Percentiles rank a stretch among this genome's conserved stretches.
These are phyloP conservation scores for Dimocarpus longan DNA, from an alignment of 345 rosid species.

Conservation along the genomic window DNA sequence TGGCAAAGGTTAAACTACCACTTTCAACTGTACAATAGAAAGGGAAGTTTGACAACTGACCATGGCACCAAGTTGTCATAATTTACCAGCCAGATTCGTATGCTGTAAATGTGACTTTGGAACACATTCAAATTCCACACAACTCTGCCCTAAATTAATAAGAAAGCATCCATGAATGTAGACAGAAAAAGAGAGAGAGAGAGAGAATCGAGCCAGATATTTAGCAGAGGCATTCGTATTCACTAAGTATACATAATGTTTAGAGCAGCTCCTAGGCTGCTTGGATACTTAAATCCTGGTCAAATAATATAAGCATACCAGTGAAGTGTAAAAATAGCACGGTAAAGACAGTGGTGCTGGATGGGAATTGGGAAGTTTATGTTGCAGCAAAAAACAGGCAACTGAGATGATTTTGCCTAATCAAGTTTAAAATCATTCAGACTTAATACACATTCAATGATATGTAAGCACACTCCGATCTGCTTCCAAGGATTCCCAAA, in stretches of 20 bases:
- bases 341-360: too few species aligned
- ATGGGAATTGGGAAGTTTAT: background rate
- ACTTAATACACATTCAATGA: background rate
- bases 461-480: background rate
- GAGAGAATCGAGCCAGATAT: too few species aligned
- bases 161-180: background rate
- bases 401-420: background rate
- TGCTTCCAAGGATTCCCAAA: background rate
- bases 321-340: too few species aligned
- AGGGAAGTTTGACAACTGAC: background rate
- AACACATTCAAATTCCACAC: background rate
- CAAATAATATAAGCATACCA: too few species aligned
- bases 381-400: background rate
- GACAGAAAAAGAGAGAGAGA: too few species aligned
- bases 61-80: background rate
- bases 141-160: background rate
- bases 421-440: background rate
- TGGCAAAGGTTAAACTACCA: background rate
- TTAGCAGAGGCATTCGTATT: too few species aligned
- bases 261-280: too few species aligned
- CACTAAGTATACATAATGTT: too few species aligned
- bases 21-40: background rate
- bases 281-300: too few species aligned
- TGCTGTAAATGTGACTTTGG: background rate
- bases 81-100: background rate